A percentile compares a stretch with the other conserved stretches of the same genome.
Conservation (phyloP, 345 rosid species). For the Hirschfeldia incana region DNA sequence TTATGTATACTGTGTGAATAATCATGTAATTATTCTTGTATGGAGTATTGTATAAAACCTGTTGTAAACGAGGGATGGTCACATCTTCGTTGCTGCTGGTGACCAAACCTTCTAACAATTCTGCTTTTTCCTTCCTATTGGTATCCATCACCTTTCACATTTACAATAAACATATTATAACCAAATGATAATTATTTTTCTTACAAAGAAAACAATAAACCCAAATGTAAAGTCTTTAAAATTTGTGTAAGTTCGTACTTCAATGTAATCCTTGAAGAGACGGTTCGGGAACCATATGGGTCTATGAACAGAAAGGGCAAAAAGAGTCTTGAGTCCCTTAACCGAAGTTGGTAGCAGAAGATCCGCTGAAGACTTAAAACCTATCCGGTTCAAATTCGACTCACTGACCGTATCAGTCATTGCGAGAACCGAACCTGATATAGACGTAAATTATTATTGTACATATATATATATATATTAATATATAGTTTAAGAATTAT, state of each 20-base stretch:
- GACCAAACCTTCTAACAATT: constrained; percentile 71
- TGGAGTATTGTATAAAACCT: constrained; percentile 40
- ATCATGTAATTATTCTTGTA: neutral
- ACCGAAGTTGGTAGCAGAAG: constrained; percentile 74
- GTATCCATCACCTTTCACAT: constrained; percentile 77
- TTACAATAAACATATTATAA: neutral
- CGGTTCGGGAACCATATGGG: constrained; percentile 86
- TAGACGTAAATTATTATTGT: neutral
- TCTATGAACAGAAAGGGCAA: constrained; percentile 66
- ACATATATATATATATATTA: no score
- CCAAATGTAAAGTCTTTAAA: neutral
- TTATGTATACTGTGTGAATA: neutral
- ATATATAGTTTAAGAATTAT: neutral
- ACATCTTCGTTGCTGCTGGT: constrained; percentile 61
- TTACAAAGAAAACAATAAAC: neutral
- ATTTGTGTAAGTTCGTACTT: constrained; percentile 44
- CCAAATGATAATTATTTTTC: neutral
- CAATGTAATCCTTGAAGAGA: constrained; percentile 72
- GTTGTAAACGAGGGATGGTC: constrained; percentile 55
- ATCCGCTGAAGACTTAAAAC: constrained; percentile 77
- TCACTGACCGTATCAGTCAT: constrained; percentile 77
- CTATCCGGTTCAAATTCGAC: constrained; percentile 50
- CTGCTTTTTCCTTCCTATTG: constrained; percentile 80
- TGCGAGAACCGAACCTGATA: constrained; percentile 63
- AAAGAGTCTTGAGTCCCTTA: constrained; percentile 73